These are phyloP conservation scores for Calonectria pseudoreteaudii DNA, from an alignment of 2,329 filamentous ascomycete species.

Conservation along the genomic window DNA sequence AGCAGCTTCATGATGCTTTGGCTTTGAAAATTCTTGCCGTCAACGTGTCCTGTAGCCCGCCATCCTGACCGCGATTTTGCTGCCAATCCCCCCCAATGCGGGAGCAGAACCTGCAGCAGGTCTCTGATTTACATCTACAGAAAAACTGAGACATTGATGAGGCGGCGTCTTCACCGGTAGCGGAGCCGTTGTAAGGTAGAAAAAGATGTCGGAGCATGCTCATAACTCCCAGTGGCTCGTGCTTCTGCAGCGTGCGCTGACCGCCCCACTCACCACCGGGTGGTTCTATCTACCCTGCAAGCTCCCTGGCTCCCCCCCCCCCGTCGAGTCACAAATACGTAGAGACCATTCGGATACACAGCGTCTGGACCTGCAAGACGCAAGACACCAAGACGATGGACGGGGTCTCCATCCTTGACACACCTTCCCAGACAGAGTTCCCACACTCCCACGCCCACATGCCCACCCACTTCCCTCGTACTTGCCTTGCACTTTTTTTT, in stretches of 20 bases:
- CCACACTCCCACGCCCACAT: slow-evolving; percentile 12
- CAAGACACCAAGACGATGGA: slow-evolving; percentile 5
- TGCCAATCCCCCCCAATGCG: background rate
- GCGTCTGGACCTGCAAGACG: background rate
- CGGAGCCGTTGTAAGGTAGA: background rate
- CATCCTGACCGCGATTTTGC: background rate
- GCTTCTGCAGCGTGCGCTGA: background rate
- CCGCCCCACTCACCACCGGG: slow-evolving; percentile 12
- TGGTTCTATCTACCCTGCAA: slow-evolving; percentile 6
- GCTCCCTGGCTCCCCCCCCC: background rate
- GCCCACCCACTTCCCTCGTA: slow-evolving; percentile 2
- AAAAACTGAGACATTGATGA: background rate
- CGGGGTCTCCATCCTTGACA: slow-evolving; percentile 4
- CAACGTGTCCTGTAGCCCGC: background rate
- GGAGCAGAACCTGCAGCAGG: background rate
- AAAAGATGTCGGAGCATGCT: background rate
- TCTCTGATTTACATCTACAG: background rate
- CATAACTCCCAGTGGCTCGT: slow-evolving; percentile 8
- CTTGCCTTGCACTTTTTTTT: background rate
- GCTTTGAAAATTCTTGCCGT: background rate
- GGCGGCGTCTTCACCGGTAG: slow-evolving; percentile 5
- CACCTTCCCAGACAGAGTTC: slow-evolving; percentile 10
- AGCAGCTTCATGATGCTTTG: background rate
- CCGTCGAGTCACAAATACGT: background rate
- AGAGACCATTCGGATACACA: background rate